A percentile compares a stretch with the other conserved stretches of the same genome.
Conservation (phyloP, 345 rosid genomes). For the Eucalyptus virginea region DNA sequence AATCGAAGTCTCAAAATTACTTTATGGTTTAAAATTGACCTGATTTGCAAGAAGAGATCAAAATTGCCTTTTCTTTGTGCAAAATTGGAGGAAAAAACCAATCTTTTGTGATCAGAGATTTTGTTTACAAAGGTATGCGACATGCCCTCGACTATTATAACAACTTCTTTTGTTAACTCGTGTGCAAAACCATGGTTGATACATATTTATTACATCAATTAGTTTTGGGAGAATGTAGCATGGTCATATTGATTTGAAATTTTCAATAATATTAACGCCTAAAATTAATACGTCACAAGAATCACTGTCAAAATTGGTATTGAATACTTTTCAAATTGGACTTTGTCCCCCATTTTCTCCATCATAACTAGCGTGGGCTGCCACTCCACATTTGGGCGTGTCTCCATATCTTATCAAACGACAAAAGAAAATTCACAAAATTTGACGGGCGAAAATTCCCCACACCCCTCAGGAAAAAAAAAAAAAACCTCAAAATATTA, state of each 20-base stretch:
- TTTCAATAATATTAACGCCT: not conserved
- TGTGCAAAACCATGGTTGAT: not conserved
- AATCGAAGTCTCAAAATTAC: not conserved
- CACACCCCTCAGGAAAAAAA: not conserved
- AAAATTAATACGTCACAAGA: not conserved
- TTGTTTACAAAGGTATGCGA: rapidly evolving
- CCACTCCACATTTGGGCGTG: not conserved
- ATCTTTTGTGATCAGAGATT: not conserved
- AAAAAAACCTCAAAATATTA: not conserved
- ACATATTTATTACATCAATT: not conserved
- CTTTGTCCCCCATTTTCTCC: not conserved
- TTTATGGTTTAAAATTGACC: not conserved
- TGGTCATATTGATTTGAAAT: not conserved
- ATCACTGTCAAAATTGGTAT: not conserved
- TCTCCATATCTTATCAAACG: not conserved
- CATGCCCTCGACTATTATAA: not conserved
- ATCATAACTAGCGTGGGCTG: not conserved
- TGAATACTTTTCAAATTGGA: not conserved
- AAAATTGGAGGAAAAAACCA: not conserved
- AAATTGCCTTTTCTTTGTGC: not conserved
- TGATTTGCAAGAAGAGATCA: not conserved
- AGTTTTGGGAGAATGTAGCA: rapidly evolving
- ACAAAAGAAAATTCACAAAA: not conserved
- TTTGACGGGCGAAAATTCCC: not conserved
- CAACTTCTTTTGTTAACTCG: not conserved